These are phyloP conservation scores for Setaria italica DNA, from an alignment of 202 grass and related monocot genomes.

Conservation along the genomic window DNA sequence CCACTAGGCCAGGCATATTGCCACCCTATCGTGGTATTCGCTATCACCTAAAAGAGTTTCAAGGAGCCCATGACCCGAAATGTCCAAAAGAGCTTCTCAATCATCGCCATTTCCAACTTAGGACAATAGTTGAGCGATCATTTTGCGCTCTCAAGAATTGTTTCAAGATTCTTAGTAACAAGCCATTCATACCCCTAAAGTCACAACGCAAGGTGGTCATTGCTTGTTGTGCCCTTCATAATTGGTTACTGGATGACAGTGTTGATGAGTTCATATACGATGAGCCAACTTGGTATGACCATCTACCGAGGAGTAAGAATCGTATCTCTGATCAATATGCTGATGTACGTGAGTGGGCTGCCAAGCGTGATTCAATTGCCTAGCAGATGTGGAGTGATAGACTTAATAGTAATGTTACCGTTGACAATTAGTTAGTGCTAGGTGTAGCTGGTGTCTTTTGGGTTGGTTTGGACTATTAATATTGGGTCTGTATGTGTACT, in stretches of 20 bases:
- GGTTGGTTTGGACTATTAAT: no score
- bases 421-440: background rate
- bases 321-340: background rate
- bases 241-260: conserved; percentile 7
- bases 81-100: conserved; percentile 26
- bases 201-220: background rate
- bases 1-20: no score
- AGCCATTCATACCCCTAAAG: background rate
- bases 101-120: background rate
- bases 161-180: background rate
- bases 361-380: background rate
- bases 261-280: background rate
- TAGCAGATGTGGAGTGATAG: background rate
- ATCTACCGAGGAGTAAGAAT: background rate
- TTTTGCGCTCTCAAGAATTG: background rate
- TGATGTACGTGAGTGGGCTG: background rate
- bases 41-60: no score
- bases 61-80: background rate
- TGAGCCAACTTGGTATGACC: background rate
- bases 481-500: background rate
- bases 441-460: background rate
- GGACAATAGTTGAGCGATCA: background rate
- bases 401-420: background rate
- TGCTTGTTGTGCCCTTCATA: conserved; percentile 7
- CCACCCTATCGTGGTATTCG: no score